phyloP scores from a whole-genome alignment of 192 early-diverging fungal species.

The Coemansia guatemalensis region DNA sequence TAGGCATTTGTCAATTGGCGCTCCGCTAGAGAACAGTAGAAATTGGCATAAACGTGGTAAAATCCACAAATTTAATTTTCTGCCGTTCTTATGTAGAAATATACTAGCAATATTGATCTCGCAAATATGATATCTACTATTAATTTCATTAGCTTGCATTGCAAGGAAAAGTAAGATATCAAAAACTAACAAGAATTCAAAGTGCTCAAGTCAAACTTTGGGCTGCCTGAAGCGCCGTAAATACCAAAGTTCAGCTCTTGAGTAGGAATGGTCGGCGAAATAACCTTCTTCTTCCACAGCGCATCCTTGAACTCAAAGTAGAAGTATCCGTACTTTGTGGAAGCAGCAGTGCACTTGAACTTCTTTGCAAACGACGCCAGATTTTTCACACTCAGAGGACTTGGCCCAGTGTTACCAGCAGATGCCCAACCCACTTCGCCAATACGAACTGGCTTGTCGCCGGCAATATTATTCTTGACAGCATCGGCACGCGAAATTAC shows the following conservation, averaged over 20 bases:
- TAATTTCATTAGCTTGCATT: too few species aligned
- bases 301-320: slow-evolving; percentile 55
- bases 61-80: too few species aligned
- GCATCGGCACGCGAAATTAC: slow-evolving; percentile 41
- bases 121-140: too few species aligned
- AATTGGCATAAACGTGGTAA: too few species aligned
- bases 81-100: too few species aligned
- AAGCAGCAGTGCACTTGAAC: slow-evolving; percentile 37
- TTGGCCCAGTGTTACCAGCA: slow-evolving; percentile 32
- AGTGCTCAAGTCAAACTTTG: slow-evolving; percentile 36
- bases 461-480: slow-evolving; percentile 30
- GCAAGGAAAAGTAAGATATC: too few species aligned
- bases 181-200: slow-evolving; percentile 22
- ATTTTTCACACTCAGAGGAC: slow-evolving; percentile 32
- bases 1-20: too few species aligned
- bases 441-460: slow-evolving; percentile 36
- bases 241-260: slow-evolving; percentile 50
- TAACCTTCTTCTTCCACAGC: slow-evolving; percentile 36
- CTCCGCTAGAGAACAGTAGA: too few species aligned
- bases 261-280: too few species aligned
- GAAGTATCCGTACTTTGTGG: slow-evolving; percentile 34
- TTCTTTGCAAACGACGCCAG: slow-evolving; percentile 25
- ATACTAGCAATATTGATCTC: too few species aligned
- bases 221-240: slow-evolving; percentile 12
- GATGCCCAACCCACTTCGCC: slow-evolving; percentile 52